Conservation (phyloP, 2,329 filamentous ascomycete genomes). For the Phaeophleospora eucalypticola region DNA sequence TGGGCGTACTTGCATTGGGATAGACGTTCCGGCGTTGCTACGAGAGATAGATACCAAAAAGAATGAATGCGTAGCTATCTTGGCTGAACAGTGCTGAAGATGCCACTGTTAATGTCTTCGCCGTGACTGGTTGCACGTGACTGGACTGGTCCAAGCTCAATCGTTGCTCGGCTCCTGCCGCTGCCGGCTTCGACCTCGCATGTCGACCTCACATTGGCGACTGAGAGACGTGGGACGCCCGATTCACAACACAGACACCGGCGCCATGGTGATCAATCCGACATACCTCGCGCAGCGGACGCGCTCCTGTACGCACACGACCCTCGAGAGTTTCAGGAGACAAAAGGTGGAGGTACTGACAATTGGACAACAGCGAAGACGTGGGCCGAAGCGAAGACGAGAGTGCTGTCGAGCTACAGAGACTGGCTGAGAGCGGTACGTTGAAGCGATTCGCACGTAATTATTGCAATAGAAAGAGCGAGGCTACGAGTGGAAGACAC, state of each 20-base stretch:
- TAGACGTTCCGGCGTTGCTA: conserved; percentile 2
- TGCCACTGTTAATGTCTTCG: not conserved
- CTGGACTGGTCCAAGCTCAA: not conserved
- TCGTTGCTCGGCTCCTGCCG: not conserved
- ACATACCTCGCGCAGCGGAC: conserved; percentile 72
- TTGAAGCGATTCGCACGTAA: conserved; percentile 4
- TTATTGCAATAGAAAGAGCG: too few species aligned
- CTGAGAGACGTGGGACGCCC: not conserved
- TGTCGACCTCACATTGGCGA: not conserved
- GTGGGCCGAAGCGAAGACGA: conserved; percentile 81
- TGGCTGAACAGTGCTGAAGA: too few species aligned
- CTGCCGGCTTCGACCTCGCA: not conserved
- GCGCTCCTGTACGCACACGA: conserved; percentile 46
- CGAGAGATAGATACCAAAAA: conserved; percentile 15
- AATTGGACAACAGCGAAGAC: conserved; percentile 65
- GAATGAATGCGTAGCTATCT: conserved; percentile 6
- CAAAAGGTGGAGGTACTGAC: conserved; percentile 12
- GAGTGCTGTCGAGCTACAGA: conserved; percentile 85
- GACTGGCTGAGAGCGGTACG: conserved; percentile 95
- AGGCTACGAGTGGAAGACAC: not conserved
- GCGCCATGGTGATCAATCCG: conserved; percentile 67
- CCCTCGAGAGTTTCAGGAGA: not conserved
- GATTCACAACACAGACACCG: not conserved
- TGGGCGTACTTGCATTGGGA: not conserved
- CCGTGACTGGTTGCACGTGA: not conserved